A percentile compares a stretch with the other conserved stretches of the same genome.
Conservation (phyloP, 768 basidiomycete genomes). For the Mycena capillaripes region DNA sequence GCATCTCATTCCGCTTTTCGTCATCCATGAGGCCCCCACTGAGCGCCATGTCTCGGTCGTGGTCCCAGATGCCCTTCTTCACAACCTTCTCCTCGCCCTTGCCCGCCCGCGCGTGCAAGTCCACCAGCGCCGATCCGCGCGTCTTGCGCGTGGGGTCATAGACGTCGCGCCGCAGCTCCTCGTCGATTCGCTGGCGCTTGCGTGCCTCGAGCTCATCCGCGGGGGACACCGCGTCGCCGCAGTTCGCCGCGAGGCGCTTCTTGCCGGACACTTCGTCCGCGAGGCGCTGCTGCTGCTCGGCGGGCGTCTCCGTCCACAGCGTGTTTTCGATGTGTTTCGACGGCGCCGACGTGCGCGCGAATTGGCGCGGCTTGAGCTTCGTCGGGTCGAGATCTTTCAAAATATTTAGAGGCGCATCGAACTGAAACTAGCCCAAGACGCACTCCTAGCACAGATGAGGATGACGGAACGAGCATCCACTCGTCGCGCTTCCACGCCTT, state of each 20-base stretch:
- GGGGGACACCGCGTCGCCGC: slow-evolving; percentile 56
- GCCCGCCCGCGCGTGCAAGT: slow-evolving; percentile 60
- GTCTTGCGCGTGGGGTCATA: slow-evolving; percentile 80
- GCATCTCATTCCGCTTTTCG: slow-evolving; percentile 78
- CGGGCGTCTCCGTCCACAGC: slow-evolving; percentile 98
- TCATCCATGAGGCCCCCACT: slow-evolving; percentile 94
- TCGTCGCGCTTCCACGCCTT: slow-evolving; percentile 90
- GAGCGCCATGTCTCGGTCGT: slow-evolving; percentile 88
- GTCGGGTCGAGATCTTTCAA: slow-evolving; percentile 79
- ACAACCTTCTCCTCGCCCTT: slow-evolving; percentile 60
- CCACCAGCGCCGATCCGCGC: slow-evolving; percentile 70
- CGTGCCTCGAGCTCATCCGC: slow-evolving; percentile 58
- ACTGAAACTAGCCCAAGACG: neutral
- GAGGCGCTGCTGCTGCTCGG: slow-evolving; percentile 91
- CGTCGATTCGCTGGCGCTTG: slow-evolving; percentile 76
- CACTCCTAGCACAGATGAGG: slow-evolving; percentile 79
- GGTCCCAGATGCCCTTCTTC: slow-evolving; percentile 89
- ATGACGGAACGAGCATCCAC: slow-evolving; percentile 98
- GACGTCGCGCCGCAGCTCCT: slow-evolving; percentile 78
- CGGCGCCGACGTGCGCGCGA: slow-evolving; percentile 70
- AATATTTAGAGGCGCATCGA: no score
- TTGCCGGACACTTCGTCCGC: slow-evolving; percentile 94
- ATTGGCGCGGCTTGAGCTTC: slow-evolving; percentile 84
- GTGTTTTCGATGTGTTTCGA: slow-evolving; percentile 66
- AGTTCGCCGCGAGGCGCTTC: slow-evolving; percentile 78